These are phyloP conservation scores for Malus domestica DNA, from an alignment of 306 rosid species.

Conservation along the genomic window ASM211411v1 NC_041790.1:1574501-1575000, in stretches of 20 bases:
- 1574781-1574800: neutral
- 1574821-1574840: constrained; percentile 83
- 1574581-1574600: constrained; percentile 25
- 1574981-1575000: constrained; percentile 81
- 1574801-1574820: constrained; percentile 44
- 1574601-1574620: neutral
- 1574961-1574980: constrained; percentile 90
- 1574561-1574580: constrained; percentile 50
- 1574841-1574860: constrained; percentile 90
- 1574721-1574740: constrained; percentile 45
- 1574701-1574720: constrained; percentile 12
- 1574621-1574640: neutral
- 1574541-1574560: constrained; percentile 38
- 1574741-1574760: constrained; percentile 39
- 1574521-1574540: constrained; percentile 43
- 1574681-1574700: neutral
- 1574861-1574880: constrained; percentile 91
- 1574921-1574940: constrained; percentile 73
- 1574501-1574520: neutral
- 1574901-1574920: constrained; percentile 41
- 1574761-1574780: constrained; percentile 32
- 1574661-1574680: neutral
- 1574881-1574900: constrained; percentile 86
- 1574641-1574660: neutral
- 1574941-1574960: constrained; percentile 87